Evolutionary conservation across 257 asterid genomes (phyloP).

Genomic region (Nemophila menziesii): DNA sequence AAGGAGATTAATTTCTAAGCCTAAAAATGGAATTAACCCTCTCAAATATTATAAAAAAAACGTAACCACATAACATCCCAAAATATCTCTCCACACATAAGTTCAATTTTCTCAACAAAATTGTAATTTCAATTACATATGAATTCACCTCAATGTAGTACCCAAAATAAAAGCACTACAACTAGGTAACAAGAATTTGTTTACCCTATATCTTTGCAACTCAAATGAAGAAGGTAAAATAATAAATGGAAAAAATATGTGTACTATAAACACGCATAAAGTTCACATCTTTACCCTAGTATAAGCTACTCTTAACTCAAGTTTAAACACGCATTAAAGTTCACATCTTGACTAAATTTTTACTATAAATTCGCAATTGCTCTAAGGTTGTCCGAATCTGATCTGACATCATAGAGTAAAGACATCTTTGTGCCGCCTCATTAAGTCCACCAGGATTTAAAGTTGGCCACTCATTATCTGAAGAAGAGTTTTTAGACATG

Average conservation of each 20-base stretch:
- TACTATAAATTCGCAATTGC: conserved; percentile 30
- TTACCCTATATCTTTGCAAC: background rate
- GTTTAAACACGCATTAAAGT: conserved; percentile 1
- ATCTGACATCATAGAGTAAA: conserved; percentile 58
- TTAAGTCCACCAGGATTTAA: conserved; percentile 47
- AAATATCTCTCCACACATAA: too few relatives aligned
- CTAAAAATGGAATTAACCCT: too few relatives aligned
- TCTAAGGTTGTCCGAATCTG: conserved; percentile 59
- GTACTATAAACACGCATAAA: background rate
- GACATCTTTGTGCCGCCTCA: conserved; percentile 74
- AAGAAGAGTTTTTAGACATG: conserved; percentile 30
- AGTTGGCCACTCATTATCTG: conserved; percentile 48
- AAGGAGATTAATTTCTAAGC: too few relatives aligned
- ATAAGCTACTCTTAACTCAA: background rate
- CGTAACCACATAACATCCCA: too few relatives aligned
- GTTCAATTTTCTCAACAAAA: too few relatives aligned
- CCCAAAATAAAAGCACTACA: background rate
- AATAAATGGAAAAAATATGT: background rate
- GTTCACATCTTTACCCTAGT: background rate
- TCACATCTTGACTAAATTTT: conserved; percentile 20
- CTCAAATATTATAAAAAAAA: too few relatives aligned
- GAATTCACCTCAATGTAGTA: too few relatives aligned
- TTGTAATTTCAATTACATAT: too few relatives aligned
- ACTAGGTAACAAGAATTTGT: background rate
- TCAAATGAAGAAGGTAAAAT: background rate